Percentiles rank a stretch among this genome's conserved stretches.
Evolutionary conservation across 192 early-diverging fungal species (phyloP).

Genomic region (Rhizophagus clarus): DNA sequence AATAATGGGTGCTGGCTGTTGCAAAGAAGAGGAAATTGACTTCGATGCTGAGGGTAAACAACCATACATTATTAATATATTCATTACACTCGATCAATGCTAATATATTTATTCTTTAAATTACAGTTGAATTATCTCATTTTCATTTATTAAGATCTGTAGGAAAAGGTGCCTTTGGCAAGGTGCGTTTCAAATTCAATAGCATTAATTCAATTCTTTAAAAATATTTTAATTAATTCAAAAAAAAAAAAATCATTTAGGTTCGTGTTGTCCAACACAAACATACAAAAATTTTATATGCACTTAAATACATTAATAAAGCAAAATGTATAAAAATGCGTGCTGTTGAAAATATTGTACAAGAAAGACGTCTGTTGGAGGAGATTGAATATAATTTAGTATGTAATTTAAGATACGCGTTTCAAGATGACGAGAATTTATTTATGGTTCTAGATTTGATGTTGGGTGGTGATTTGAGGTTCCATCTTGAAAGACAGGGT

Average conservation of each 20-base stretch:
- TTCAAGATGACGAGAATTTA: slow-evolving; percentile 92
- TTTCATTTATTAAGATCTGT: slow-evolving; percentile 89
- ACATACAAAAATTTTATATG: slow-evolving; percentile 73
- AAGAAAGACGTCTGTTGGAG: slow-evolving; percentile 87
- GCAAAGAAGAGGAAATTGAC: slow-evolving; percentile 68
- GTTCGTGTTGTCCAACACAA: slow-evolving; percentile 93
- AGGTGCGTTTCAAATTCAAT: slow-evolving; percentile 50
- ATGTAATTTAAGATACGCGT: slow-evolving; percentile 92
- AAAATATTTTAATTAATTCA: background rate
- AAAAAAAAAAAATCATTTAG: slow-evolving; percentile 30
- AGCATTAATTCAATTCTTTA: background rate
- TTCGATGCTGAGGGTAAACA: slow-evolving; percentile 70
- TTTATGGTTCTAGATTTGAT: slow-evolving; percentile 95
- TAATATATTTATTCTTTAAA: slow-evolving; percentile 1
- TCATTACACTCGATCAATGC: background rate
- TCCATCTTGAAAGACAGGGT: slow-evolving; percentile 75
- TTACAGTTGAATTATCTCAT: slow-evolving; percentile 77
- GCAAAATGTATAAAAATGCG: slow-evolving; percentile 84
- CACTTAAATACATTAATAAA: slow-evolving; percentile 99
- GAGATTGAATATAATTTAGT: slow-evolving; percentile 83
- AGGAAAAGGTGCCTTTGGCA: slow-evolving; percentile 96
- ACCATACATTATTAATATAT: background rate
- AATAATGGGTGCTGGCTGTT: slow-evolving; percentile 53
- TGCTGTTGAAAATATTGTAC: slow-evolving; percentile 87
- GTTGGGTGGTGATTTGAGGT: slow-evolving; percentile 93